phyloP scores from a whole-genome alignment of 768 basidiomycete species.

The Leccinum imitatum region DNA sequence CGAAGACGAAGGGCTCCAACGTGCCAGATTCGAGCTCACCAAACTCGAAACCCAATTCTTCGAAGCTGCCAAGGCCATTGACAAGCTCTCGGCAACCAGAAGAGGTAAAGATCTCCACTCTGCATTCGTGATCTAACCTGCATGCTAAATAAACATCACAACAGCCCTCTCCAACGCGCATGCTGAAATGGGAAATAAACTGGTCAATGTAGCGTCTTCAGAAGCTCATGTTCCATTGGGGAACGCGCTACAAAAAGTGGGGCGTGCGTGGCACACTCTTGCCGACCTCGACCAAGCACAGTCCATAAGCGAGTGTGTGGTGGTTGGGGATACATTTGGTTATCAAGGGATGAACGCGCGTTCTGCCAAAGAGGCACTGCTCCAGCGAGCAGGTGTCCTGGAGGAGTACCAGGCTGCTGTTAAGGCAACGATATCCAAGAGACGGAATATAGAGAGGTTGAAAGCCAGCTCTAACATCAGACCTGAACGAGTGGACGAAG shows the following conservation, averaged over 20 bases:
- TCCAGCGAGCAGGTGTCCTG: constrained; percentile 84
- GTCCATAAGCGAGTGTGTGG: constrained; percentile 91
- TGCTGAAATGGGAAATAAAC: constrained; percentile 90
- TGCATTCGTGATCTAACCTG: not conserved
- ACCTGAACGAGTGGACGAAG: constrained; percentile 85
- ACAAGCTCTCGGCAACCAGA: constrained; percentile 76
- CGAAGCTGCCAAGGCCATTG: constrained; percentile 88
- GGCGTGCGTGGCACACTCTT: constrained; percentile 82
- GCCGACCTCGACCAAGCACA: constrained; percentile 90
- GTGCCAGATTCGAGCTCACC: constrained; percentile 88
- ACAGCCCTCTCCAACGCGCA: constrained; percentile 76
- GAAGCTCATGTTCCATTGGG: constrained; percentile 86
- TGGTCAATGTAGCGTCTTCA: constrained; percentile 84
- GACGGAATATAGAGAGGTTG: constrained; percentile 85
- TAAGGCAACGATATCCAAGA: constrained; percentile 90
- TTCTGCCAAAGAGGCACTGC: constrained; percentile 91
- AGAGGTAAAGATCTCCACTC: constrained; percentile 52
- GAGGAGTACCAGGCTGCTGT: constrained; percentile 95
- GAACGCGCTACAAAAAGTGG: constrained; percentile 81
- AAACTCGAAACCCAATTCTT: constrained; percentile 91
- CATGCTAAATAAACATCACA: not conserved
- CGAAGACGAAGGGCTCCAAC: constrained; percentile 90
- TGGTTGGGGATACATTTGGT: constrained; percentile 92
- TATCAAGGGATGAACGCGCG: constrained; percentile 98
- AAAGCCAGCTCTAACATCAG: constrained; percentile 85